Conservation (phyloP, 345 rosid species). For the Toxicodendron radicans region DNA sequence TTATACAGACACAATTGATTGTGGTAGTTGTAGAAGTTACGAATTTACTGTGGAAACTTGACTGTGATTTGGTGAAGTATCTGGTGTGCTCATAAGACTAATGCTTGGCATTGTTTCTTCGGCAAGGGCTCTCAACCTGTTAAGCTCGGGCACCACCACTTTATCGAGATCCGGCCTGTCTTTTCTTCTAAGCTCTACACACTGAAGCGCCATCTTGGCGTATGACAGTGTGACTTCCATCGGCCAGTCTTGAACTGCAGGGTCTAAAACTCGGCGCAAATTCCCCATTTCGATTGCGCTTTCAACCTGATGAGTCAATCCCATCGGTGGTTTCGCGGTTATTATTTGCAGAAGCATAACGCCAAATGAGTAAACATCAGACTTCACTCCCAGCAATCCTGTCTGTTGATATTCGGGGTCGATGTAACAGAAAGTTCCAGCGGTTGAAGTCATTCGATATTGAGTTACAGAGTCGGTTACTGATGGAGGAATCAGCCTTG, state of each 20-base stretch:
- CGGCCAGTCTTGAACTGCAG: conserved; percentile 73
- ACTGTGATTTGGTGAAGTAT: conserved; percentile 27
- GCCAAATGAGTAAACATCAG: conserved; percentile 85
- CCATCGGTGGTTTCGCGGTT: conserved; percentile 91
- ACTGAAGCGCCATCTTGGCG: conserved; percentile 66
- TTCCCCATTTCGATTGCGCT: conserved; percentile 59
- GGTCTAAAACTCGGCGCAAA: conserved; percentile 55
- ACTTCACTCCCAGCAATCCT: conserved; percentile 80
- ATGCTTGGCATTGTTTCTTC: conserved; percentile 46
- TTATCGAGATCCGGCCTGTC: conserved; percentile 86
- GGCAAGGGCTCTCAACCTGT: conserved; percentile 61
- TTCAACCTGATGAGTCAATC: conserved; percentile 66
- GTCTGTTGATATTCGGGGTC: conserved; percentile 97
- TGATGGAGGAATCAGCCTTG: conserved; percentile 93
- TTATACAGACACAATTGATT: not conserved
- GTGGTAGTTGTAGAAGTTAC: not conserved
- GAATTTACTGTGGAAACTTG: conserved; percentile 23
- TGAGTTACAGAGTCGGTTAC: conserved; percentile 65
- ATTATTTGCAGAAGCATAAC: conserved; percentile 77
- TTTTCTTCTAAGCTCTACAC: conserved; percentile 75
- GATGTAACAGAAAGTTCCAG: conserved; percentile 92
- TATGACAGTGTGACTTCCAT: conserved; percentile 51
- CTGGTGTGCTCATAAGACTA: conserved; percentile 24
- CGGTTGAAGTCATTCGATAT: conserved; percentile 84
- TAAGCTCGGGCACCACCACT: conserved; percentile 66